Evolutionary conservation across 805 yeast genomes (phyloP).

Genomic region (Candida sphagnicola): DNA sequence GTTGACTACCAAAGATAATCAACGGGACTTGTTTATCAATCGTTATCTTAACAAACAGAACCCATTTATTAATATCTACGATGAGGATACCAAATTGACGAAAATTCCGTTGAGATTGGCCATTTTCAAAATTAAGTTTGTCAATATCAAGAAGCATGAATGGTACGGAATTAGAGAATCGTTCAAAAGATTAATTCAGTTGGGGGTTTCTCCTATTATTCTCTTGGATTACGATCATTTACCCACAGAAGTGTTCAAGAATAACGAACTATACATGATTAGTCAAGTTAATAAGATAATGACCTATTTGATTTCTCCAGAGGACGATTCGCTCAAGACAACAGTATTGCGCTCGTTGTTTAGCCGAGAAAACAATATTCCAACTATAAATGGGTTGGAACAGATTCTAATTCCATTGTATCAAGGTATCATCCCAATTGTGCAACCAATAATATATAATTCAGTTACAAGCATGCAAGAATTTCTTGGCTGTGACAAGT

Average conservation of each 20-base stretch:
- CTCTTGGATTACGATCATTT: constrained; percentile 47
- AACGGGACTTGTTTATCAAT: constrained; percentile 28
- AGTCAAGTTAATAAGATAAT: constrained; percentile 28
- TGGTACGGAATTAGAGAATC: constrained; percentile 54
- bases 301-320: constrained; percentile 18
- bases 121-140: constrained; percentile 47
- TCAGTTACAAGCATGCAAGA: constrained; percentile 22
- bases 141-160: constrained; percentile 23
- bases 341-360: constrained; percentile 26
- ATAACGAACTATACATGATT: constrained; percentile 26
- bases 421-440: constrained; percentile 55
- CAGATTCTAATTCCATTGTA: constrained; percentile 37
- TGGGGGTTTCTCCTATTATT: constrained; percentile 75
- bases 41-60: constrained; percentile 28
- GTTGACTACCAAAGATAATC: constrained; percentile 19
- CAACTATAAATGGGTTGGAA: constrained; percentile 20
- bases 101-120: constrained; percentile 51
- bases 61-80: constrained; percentile 31
- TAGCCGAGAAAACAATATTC: constrained; percentile 9
- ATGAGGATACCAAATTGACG: constrained; percentile 27
- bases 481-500: constrained; percentile 19
- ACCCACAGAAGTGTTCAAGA: constrained; percentile 23
- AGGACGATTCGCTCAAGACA: constrained; percentile 20
- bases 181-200: constrained; percentile 46
- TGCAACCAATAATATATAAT: constrained; percentile 55